Evolutionary conservation across 2,329 filamentous ascomycete species (phyloP).

Genomic region (Colletotrichum eleusines): DNA sequence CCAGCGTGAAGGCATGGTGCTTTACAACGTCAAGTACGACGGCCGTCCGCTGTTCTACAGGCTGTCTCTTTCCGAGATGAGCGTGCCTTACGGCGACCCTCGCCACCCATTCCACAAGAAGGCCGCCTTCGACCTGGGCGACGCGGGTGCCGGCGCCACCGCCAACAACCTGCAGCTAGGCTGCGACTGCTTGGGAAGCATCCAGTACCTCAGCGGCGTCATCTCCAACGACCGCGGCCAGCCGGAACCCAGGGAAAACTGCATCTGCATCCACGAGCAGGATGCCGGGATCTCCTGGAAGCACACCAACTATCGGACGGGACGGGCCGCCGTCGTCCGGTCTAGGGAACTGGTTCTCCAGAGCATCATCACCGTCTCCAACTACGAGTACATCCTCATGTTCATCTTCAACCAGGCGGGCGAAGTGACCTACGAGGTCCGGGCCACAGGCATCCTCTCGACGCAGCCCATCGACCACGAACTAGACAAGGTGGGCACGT

Average conservation of each 20-base stretch:
- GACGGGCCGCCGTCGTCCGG: conserved; percentile 70
- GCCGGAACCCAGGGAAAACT: conserved; percentile 67
- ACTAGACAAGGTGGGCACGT: conserved; percentile 59
- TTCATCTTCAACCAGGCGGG: conserved; percentile 75
- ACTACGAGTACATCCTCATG: conserved; percentile 78
- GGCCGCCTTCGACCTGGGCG: conserved; percentile 77
- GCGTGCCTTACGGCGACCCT: conserved; percentile 75
- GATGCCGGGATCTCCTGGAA: conserved; percentile 79
- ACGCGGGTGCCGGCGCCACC: conserved; percentile 72
- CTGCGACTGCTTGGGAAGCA: conserved; percentile 76
- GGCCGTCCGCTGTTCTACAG: conserved; percentile 69
- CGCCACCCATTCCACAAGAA: conserved; percentile 73
- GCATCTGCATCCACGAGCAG: conserved; percentile 77
- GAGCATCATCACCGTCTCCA: conserved; percentile 75
- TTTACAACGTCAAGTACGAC: conserved; percentile 71
- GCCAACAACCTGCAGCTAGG: conserved; percentile 76
- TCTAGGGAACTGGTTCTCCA: conserved; percentile 74
- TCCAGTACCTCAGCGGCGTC: conserved; percentile 67
- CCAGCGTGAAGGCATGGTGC: conserved; percentile 68
- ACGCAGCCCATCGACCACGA: conserved; percentile 66
- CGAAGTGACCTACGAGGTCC: conserved; percentile 70
- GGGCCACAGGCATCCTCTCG: conserved; percentile 75
- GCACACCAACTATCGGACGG: conserved; percentile 76
- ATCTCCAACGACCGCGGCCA: conserved; percentile 66
- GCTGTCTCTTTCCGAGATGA: conserved; percentile 68